Base-by-base conservation (phyloP, 768 basidiomycete genomes). In the Gautieria morchelliformis region DNA sequence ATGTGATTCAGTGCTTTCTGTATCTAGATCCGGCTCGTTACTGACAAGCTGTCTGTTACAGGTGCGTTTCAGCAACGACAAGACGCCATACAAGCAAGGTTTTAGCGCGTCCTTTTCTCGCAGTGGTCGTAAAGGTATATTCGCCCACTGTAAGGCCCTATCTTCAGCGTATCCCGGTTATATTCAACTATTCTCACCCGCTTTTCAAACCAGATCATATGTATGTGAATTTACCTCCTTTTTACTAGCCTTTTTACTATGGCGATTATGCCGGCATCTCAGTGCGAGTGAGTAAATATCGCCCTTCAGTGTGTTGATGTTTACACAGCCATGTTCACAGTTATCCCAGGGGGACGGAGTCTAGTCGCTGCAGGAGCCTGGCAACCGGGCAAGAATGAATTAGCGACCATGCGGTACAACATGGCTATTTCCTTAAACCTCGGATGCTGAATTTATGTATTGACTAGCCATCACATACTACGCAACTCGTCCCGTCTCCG, bases 1-100 rank as follows among this genome's bases (percentile, higher is more conserved):
- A 97, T 68, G 89, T 88, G 51, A 20, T 35, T 24, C 33, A 27
- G 19, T 32, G 61, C 51, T 39, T 45, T 17, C 24, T 33, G 19
- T 9, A 46, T 33, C 58, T 17, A 56, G 20, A n/a, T 30, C 1
- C 37, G 40, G 35, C 9, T 37, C 35, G n/a, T 32, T n/a, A 44
- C 35, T 53, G 27, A 30, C 24, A 42, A 42, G 14, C 3, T 37
- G 32, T 11, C 24, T n/a, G n/a, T 27, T n/a, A 58, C n/a, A 92
- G 89, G 69, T 95, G 22, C 81, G 93, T 14, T 96, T 95, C 70
- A 91, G 88, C 66, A 90, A 90, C 57, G 89, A 93, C 67, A 94
- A 93, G 72, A 99, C 95, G 5, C 95, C 95, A 0, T 99, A 99
- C 74, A 98, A 98, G 71, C 79, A 69, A 6, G 76, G 77, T 10